phyloP scores from a whole-genome alignment of 306 rosid genomes.

The Ceratonia siliqua region DNA sequence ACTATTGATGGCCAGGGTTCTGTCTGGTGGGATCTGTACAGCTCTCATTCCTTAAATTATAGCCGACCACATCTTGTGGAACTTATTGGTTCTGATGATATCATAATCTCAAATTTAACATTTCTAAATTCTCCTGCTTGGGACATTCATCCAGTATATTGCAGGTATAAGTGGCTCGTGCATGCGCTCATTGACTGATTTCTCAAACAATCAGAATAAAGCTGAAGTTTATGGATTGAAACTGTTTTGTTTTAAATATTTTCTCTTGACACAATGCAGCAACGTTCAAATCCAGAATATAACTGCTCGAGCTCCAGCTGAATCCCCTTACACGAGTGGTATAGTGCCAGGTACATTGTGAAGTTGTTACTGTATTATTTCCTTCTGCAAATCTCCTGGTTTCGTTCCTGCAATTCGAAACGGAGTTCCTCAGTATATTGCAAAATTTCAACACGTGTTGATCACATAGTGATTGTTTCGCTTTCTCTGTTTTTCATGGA shows the following conservation, averaged over 20 bases:
- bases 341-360: constrained; percentile 48
- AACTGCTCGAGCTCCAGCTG: constrained; percentile 36
- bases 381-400: background rate
- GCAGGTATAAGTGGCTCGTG: constrained; percentile 41
- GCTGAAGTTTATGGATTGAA: too few species aligned
- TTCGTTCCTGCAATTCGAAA: too few species aligned
- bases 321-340: constrained; percentile 49
- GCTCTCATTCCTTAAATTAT: constrained; percentile 40
- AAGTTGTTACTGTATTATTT: background rate
- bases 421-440: background rate
- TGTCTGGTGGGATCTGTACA: constrained; percentile 51
- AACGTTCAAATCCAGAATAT: constrained; percentile 42
- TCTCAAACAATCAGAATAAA: background rate
- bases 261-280: constrained; percentile 28
- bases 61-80: constrained; percentile 57
- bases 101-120: constrained; percentile 48
- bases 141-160: constrained; percentile 52
- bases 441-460: background rate
- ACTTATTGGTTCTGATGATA: constrained; percentile 33
- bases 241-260: background rate
- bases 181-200: background rate
- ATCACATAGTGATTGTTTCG: background rate
- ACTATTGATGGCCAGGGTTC: constrained; percentile 56
- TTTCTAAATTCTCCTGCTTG: constrained; percentile 52
- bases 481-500: background rate